These are phyloP conservation scores for Herpotrichia juniperi DNA, from an alignment of 2,329 filamentous ascomycete species.

Conservation along the genomic window DNA sequence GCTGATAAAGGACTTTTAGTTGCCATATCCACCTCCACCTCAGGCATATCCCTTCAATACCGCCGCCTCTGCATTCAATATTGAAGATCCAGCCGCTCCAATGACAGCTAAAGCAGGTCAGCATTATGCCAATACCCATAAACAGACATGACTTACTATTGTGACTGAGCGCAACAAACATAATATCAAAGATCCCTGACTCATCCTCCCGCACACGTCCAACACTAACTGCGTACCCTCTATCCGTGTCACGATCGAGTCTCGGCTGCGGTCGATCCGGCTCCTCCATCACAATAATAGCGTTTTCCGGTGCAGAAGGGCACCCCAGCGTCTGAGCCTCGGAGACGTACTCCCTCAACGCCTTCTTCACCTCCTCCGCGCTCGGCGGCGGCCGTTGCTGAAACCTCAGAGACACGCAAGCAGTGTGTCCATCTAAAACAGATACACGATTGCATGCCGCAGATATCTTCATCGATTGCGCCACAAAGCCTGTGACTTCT, in stretches of 20 bases:
- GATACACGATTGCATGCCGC: constrained; percentile 92
- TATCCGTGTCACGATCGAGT: constrained; percentile 82
- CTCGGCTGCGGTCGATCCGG: constrained; percentile 88
- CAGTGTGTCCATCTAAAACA: constrained; percentile 94
- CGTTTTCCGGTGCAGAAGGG: constrained; percentile 79
- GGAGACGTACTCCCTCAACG: constrained; percentile 78
- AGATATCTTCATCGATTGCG: constrained; percentile 79
- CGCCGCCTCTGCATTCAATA: constrained; percentile 91
- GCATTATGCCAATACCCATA: constrained; percentile 31
- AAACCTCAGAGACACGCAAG: constrained; percentile 89
- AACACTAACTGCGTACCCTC: constrained; percentile 89
- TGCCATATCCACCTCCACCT: not conserved
- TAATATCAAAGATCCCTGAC: constrained; percentile 88
- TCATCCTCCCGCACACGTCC: constrained; percentile 86
- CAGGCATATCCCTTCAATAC: constrained; percentile 82
- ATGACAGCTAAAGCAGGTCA: constrained; percentile 69
- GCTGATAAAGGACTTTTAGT: constrained; percentile 6
- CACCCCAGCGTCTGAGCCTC: constrained; percentile 86
- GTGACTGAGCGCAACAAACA: constrained; percentile 92
- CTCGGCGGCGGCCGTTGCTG: constrained; percentile 74
- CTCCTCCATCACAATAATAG: constrained; percentile 90
- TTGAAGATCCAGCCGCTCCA: constrained; percentile 93
- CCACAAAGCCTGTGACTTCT: constrained; percentile 74
- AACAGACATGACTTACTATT: constrained; percentile 62
- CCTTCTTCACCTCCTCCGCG: constrained; percentile 77